Evolutionary conservation across 768 basidiomycete species (phyloP), one percentile per base, ranked within the genome.

Genomic region (Chlorophyllum brunneum): DNA sequence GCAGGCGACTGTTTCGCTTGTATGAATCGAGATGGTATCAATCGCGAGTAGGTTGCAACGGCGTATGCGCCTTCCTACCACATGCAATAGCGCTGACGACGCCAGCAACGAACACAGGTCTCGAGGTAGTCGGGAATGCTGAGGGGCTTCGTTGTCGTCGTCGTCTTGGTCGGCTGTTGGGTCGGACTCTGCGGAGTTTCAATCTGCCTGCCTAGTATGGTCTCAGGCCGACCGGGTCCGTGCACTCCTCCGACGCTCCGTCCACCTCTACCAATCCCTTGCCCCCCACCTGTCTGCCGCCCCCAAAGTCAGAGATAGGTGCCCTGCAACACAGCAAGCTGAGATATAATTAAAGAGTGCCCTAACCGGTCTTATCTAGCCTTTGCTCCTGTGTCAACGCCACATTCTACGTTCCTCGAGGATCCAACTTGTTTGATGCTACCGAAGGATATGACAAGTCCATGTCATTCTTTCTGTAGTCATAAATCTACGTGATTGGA

Each of bases 121-220:
- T 41, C 47, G 33, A 34, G 42, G 46, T 46, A 54, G 54, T 36
- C 55, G 51, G 44, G 40, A 54, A 18, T 37, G 49, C 50, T 42
- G 29, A 24, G 48, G 24, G 42, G 26, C 41, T 41, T 53, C 39
- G 59, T n/a, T n/a, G n/a, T 56, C 55, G 55, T 58, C 54, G 56
- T 55, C 44, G 57, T 29, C 48, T 34, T 11, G 23, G 41, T 44
- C 48, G 48, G 38, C 23, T 47, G 36, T 33, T 20, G 41, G 16
- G 27, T 43, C 50, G 51, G 46, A 41, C 55, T 39, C 43, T 52
- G 59, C 65, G 66, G 69, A 66, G 65, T 59, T 67, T 56, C 45
- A 70, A 69, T 54, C 29, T 22, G 18, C 30, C 48, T 65, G 59
- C 65, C 64, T 43, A 66, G 61, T 65, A 56, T 59, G 65, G 63